Conservation (phyloP, 2,329 filamentous ascomycete genomes). For the Sphaerulina vaccinii region DNA sequence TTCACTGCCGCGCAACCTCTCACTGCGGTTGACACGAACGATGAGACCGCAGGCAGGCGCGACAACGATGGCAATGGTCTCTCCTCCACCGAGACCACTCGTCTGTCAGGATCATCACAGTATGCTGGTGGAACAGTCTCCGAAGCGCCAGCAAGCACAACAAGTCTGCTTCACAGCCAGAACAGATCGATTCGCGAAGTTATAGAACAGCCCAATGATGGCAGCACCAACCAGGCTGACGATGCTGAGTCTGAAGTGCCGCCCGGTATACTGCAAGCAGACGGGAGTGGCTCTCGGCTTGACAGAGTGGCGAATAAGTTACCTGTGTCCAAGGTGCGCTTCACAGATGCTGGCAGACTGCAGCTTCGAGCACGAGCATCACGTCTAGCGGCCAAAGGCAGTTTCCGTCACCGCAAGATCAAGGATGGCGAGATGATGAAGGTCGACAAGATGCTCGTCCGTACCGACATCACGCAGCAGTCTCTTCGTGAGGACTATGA, state of each 20-base stretch:
- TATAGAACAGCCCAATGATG: conserved; percentile 12
- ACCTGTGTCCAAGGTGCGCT: conserved; percentile 29
- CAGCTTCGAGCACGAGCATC: conserved; percentile 34
- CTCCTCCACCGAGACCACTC: conserved; percentile 3
- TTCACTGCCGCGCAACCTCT: conserved; percentile 32
- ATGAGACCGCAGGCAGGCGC: conserved; percentile 5
- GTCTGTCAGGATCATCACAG: conserved; percentile 10
- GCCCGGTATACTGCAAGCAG: conserved; percentile 12
- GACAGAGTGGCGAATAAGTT: conserved; percentile 22
- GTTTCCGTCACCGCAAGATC: conserved; percentile 36
- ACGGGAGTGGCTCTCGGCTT: conserved; percentile 12
- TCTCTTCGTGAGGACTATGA: conserved; percentile 59
- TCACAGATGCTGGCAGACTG: conserved; percentile 33
- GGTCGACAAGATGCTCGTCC: conserved; percentile 67
- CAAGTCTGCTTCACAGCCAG: conserved; percentile 31
- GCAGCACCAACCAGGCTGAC: conserved; percentile 7
- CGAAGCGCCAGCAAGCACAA: conserved; percentile 28
- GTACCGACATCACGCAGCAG: conserved; percentile 54
- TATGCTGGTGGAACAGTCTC: conserved; percentile 9
- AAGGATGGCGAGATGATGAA: conserved; percentile 63
- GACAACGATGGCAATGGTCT: conserved; percentile 6
- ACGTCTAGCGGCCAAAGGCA: conserved; percentile 32
- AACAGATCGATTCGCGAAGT: conserved; percentile 15
- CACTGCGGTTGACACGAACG: background rate
- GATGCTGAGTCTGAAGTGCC: conserved; percentile 15